Evolutionary conservation across 495 filamentous ascomycete species (phyloP).

Genomic region (Copromyces sp.): DNA sequence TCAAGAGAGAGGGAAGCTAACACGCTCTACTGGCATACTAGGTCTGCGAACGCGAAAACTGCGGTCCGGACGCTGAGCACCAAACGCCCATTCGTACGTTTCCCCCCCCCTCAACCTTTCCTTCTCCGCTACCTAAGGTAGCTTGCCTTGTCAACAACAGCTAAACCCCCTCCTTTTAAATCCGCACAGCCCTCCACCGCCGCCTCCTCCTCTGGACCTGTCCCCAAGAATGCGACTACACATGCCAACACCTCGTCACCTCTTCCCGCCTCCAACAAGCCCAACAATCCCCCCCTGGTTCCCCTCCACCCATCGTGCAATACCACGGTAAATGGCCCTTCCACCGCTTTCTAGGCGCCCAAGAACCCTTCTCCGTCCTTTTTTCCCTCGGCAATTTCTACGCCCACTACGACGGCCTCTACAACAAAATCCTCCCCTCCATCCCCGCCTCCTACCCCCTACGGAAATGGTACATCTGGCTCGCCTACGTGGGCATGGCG

Average conservation of each 20-base stretch:
- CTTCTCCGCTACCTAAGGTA: not conserved
- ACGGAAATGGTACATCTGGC: slow-evolving; percentile 65
- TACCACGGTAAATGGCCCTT: slow-evolving; percentile 99
- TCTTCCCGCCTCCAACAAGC: slow-evolving; percentile 44
- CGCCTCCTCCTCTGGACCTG: slow-evolving; percentile 71
- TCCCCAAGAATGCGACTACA: slow-evolving; percentile 91
- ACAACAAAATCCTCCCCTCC: slow-evolving; percentile 47
- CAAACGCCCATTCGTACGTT: slow-evolving; percentile 44
- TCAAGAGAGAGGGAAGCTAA: not conserved
- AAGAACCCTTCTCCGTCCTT: slow-evolving; percentile 87
- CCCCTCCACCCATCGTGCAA: slow-evolving; percentile 48
- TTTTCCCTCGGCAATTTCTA: slow-evolving; percentile 85
- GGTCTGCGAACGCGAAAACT: slow-evolving; percentile 78
- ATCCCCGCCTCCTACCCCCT: slow-evolving; percentile 67
- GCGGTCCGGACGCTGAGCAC: slow-evolving; percentile 35
- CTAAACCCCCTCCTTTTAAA: not conserved
- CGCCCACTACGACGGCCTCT: slow-evolving; percentile 75
- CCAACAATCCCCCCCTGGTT: slow-evolving; percentile 18
- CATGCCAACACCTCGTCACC: slow-evolving; percentile 92
- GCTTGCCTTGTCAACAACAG: not conserved
- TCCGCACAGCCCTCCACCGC: slow-evolving; percentile 53
- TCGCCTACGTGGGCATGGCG: slow-evolving; percentile 71
- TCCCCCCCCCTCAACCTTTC: slow-evolving; percentile 1
- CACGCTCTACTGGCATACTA: slow-evolving; percentile 25
- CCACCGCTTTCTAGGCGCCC: slow-evolving; percentile 75